These are phyloP conservation scores for Afroboletus lepidellus DNA, from an alignment of 1,284 basidiomycete species.

Conservation along the genomic window DNA sequence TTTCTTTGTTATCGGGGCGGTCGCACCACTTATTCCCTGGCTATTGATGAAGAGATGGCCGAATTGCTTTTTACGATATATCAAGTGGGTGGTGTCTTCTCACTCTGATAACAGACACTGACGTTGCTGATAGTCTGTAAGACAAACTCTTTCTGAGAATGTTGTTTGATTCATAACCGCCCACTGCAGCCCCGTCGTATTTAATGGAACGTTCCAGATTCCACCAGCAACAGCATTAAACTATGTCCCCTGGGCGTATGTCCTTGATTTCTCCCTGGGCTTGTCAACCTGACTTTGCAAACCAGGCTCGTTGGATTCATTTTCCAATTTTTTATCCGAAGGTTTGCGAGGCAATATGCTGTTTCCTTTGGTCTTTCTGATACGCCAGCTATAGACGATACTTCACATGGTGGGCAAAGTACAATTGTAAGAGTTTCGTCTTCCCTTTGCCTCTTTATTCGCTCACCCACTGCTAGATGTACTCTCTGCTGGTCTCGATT, in stretches of 20 bases:
- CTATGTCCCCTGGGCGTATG: conserved; percentile 39
- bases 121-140: conserved; percentile 21
- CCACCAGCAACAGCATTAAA: conserved; percentile 46
- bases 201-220: conserved; percentile 33
- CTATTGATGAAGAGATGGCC: conserved; percentile 43
- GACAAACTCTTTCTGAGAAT: neutral
- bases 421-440: conserved; percentile 46
- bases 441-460: neutral
- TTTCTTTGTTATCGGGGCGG: conserved; percentile 49
- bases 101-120: neutral
- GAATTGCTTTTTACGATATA: conserved; percentile 43
- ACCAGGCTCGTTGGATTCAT: conserved; percentile 49
- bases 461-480: conserved; percentile 39
- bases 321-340: conserved; percentile 61
- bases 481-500: conserved; percentile 59
- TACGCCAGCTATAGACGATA: conserved; percentile 38
- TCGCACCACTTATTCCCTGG: conserved; percentile 45
- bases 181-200: conserved; percentile 33
- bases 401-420: conserved; percentile 74
- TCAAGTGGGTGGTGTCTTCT: conserved; percentile 36
- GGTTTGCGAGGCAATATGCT: conserved; percentile 28
- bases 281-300: neutral
- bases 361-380: conserved; percentile 36
- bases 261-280: conserved; percentile 8
- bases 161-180: neutral